Evolutionary conservation across 2,329 filamentous ascomycete species (phyloP), one percentile per base, ranked within the genome.

Genomic region (Colletotrichum scovillei): DNA sequence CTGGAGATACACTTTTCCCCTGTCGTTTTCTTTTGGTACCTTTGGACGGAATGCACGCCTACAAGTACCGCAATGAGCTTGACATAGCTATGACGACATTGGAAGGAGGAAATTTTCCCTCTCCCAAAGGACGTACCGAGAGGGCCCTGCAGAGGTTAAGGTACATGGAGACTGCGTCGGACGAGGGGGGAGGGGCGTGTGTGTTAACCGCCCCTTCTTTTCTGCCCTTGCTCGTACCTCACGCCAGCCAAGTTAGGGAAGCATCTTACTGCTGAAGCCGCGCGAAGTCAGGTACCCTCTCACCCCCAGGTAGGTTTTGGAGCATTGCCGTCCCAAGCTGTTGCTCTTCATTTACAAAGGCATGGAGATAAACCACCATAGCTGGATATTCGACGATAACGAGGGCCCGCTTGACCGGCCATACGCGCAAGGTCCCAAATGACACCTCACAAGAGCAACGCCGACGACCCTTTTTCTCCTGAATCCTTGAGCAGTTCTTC

Each of bases 61-160:
- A 55, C 52, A 19, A 28, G 38, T 26, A 56, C 49, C 6, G 16
- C 30, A 35, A 67, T 63, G 57, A 67, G 57, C 57, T 32, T 72
- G 69, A 72, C 69, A 35, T 62, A 46, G 26, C 38, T 73, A 73
- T 73, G 71, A 73, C 71, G 71, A 71, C 71, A 73, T 62, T 57
- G 28, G 63, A 42, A 66, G 46, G 59, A 63, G 52, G 67, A 59
- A 63, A 57, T 62, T 70, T 69, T 65, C 35, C 70, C 49, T 65
- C 9, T 55, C 60, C 60, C 26, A 65, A 49, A 60, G 32, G 16
- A 49, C 58, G 60, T 59, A 69, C 56, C 53, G 46, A 58, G 58
- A 67, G 42, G 46, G 67, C 60, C 70, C 60, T 62, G 70, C 67
- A 73, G 70, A 67, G 70, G 67, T 11, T 35, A 5, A 35, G 11